Conservation (phyloP, 2,329 filamentous ascomycete genomes). For the Fusarium lyarnte region DNA sequence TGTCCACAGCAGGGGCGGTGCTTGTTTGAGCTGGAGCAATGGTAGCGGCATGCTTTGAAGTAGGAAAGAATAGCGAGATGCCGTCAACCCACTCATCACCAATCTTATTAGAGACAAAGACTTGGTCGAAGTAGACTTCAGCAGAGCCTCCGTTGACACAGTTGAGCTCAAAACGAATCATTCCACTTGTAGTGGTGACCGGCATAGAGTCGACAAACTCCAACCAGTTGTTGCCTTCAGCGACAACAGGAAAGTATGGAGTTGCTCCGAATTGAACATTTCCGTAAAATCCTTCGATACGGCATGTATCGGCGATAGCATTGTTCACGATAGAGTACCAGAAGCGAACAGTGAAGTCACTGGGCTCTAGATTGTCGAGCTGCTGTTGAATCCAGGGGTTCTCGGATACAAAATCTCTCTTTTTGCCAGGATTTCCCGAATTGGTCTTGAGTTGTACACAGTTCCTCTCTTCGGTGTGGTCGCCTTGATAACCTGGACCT, state of each 20-base stretch:
- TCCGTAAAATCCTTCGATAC: conserved; percentile 33
- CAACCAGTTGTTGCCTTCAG: conserved; percentile 2
- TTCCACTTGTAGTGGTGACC: conserved; percentile 25
- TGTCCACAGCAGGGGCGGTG: conserved; percentile 1
- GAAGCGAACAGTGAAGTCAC: conserved; percentile 36
- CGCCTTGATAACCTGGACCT: conserved; percentile 25
- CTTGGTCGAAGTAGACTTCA: conserved; percentile 36
- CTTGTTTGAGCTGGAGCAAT: conserved; percentile 5
- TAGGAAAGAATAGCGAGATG: conserved; percentile 32
- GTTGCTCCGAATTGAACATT: conserved; percentile 23
- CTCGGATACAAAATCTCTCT: conserved; percentile 5
- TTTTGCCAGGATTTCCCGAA: neutral
- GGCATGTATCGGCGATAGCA: conserved; percentile 26
- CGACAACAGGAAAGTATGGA: conserved; percentile 29
- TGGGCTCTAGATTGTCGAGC: conserved; percentile 24
- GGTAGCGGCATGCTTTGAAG: conserved; percentile 11
- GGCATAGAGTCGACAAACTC: conserved; percentile 24
- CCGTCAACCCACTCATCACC: conserved; percentile 27
- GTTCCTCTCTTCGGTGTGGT: conserved; percentile 24
- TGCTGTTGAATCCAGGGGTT: conserved; percentile 32
- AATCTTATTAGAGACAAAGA: conserved; percentile 38
- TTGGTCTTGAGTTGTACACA: conserved; percentile 25
- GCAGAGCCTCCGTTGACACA: conserved; percentile 32
- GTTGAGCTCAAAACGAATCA: conserved; percentile 31
- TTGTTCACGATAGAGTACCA: conserved; percentile 32